Percentiles rank a stretch among this genome's conserved stretches.
Evolutionary conservation across 176 grass and related monocot genomes (phyloP).

Genomic region (Guadua angustifolia): DNA sequence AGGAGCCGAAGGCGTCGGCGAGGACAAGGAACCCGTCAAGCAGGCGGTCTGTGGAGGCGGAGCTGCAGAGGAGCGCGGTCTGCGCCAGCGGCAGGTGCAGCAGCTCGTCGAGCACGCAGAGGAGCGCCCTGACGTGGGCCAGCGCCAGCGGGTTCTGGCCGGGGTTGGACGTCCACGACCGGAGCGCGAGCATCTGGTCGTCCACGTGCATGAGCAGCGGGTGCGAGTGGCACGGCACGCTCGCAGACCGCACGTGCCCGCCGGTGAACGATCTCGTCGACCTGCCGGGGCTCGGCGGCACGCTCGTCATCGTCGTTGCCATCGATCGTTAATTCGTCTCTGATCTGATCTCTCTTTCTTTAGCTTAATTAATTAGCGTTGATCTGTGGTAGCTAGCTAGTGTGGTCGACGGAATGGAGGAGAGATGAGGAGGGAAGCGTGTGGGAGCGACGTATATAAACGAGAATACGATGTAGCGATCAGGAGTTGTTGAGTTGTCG

Average conservation of each 20-base stretch:
- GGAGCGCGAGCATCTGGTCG: conserved; percentile 52
- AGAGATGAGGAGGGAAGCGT: conserved; percentile 22
- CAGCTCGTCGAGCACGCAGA: conserved; percentile 66
- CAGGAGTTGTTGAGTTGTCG: conserved; percentile 33
- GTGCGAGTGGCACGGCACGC: conserved; percentile 58
- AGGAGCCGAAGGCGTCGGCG: conserved; percentile 61
- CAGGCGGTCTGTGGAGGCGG: conserved; percentile 30
- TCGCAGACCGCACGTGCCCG: conserved; percentile 62
- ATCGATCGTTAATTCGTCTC: background rate
- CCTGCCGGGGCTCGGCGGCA: conserved; percentile 2
- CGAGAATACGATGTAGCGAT: background rate
- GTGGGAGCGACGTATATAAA: conserved; percentile 13
- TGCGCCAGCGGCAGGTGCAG: conserved; percentile 48
- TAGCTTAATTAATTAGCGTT: background rate
- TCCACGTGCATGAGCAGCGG: conserved; percentile 56
- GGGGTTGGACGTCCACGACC: conserved; percentile 30
- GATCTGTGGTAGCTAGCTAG: background rate
- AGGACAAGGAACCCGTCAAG: conserved; percentile 73
- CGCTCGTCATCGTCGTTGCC: conserved; percentile 12
- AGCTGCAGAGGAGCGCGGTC: conserved; percentile 16
- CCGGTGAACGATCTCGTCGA: background rate
- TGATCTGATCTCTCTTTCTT: background rate
- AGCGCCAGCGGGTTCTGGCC: conserved; percentile 46
- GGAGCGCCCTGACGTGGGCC: conserved; percentile 53
- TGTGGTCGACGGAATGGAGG: background rate